These are phyloP conservation scores for Phytophthora sp. DNA, from an alignment of 352 stramenopile species.

Conservation along the genomic window DNA sequence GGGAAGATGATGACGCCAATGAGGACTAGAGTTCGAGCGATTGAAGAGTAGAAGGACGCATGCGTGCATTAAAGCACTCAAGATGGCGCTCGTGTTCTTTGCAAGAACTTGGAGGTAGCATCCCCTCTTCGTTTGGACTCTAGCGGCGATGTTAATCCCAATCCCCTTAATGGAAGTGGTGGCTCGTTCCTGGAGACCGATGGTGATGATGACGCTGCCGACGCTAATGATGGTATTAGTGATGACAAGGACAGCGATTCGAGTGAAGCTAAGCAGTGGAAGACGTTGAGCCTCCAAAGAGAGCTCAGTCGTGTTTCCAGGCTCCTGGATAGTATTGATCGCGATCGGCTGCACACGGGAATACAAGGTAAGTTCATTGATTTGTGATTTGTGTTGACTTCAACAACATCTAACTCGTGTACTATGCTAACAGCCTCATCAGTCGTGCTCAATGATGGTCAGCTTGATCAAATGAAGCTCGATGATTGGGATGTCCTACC, in stretches of 20 bases:
- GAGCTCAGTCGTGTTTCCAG: background rate
- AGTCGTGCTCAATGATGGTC: background rate
- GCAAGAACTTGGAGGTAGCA: no score
- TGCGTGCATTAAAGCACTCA: no score
- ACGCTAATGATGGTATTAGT: background rate
- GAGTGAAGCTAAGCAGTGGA: slow-evolving; percentile 1
- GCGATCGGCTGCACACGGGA: background rate
- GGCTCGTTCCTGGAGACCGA: background rate
- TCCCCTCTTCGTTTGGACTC: no score
- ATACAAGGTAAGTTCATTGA: slow-evolving; percentile 5
- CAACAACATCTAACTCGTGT: background rate
- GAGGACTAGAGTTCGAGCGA: no score
- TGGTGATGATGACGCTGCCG: background rate
- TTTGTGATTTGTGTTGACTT: slow-evolving; percentile 4
- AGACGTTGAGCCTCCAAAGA: background rate
- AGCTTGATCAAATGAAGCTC: slow-evolving; percentile 8
- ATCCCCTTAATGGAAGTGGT: background rate
- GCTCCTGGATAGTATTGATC: background rate
- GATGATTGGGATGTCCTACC: slow-evolving; percentile 1
- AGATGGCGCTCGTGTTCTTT: no score
- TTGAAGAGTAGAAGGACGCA: no score
- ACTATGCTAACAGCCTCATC: slow-evolving; percentile 19
- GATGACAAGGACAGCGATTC: background rate
- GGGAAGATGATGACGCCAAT: no score
- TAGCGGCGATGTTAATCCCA: background rate